These are phyloP conservation scores for Fusarium cyanostomum DNA, from an alignment of 2,329 filamentous ascomycete species.

Conservation along the genomic window DNA sequence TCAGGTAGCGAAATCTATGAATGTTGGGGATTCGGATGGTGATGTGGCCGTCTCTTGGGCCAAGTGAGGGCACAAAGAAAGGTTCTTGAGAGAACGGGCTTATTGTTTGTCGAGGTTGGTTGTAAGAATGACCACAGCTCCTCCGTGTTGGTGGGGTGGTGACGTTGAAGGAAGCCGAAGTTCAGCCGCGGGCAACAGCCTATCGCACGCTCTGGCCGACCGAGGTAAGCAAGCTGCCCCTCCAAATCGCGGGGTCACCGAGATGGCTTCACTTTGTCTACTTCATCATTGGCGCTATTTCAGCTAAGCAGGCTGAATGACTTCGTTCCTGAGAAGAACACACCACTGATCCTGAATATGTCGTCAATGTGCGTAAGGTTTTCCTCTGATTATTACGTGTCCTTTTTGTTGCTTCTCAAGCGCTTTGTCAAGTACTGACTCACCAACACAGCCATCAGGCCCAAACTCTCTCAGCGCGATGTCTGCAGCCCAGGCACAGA, in stretches of 20 bases:
- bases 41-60: background rate
- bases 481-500: background rate
- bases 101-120: constrained; percentile 17
- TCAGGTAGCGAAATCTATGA: background rate
- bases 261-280: constrained; percentile 7
- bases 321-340: too few species aligned
- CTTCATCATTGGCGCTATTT: too few species aligned
- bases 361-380: too few species aligned
- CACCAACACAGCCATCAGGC: too few species aligned
- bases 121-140: constrained; percentile 31
- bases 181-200: constrained; percentile 24
- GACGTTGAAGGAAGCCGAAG: constrained; percentile 24
- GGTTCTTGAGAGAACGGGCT: background rate
- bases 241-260: constrained; percentile 27
- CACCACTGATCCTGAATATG: too few species aligned
- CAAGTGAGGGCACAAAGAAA: background rate
- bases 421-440: too few species aligned
- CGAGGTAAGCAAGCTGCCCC: constrained; percentile 27
- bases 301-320: too few species aligned
- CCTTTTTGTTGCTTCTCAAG: too few species aligned
- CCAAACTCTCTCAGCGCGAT: too few species aligned
- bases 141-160: constrained; percentile 31
- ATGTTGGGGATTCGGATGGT: background rate
- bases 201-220: constrained; percentile 6
- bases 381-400: too few species aligned